A percentile compares a stretch with the other conserved stretches of the same genome.
Evolutionary conservation across 768 basidiomycete species (phyloP).

Genomic region (Rhodocollybia butyracea): DNA sequence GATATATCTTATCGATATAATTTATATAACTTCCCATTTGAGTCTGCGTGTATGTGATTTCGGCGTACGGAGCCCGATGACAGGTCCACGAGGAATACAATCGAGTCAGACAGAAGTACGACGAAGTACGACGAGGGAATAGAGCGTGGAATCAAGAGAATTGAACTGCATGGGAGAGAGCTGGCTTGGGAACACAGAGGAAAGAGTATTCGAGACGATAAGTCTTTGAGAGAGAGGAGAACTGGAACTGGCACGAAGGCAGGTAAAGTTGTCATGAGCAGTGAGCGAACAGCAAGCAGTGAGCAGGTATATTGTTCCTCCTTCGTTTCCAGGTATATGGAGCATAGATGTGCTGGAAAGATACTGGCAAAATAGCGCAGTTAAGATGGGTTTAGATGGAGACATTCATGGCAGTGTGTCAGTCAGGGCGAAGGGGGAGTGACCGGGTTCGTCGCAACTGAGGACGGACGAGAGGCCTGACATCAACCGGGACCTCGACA

Average conservation of each 20-base stretch:
- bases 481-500: not conserved
- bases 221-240: not conserved
- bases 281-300: not conserved
- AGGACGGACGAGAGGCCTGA: not conserved
- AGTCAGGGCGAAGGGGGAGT: conserved; percentile 6
- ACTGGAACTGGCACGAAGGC: no score
- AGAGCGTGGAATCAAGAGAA: not conserved
- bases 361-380: conserved; percentile 1
- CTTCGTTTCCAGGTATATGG: not conserved
- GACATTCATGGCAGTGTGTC: not conserved
- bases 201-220: not conserved
- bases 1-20: not conserved
- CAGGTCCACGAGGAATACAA: not conserved
- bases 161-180: not conserved
- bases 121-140: not conserved
- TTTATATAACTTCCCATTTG: not conserved
- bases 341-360: conserved; percentile 5
- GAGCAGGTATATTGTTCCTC: not conserved
- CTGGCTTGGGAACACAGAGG: not conserved
- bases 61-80: not conserved
- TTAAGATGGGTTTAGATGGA: not conserved
- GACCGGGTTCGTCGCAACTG: conserved; percentile 5
- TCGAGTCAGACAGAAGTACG: not conserved
- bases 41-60: not conserved
- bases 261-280: not conserved